Base-by-base conservation (phyloP, 768 basidiomycete genomes). In the Termitomyces sp. region DNA sequence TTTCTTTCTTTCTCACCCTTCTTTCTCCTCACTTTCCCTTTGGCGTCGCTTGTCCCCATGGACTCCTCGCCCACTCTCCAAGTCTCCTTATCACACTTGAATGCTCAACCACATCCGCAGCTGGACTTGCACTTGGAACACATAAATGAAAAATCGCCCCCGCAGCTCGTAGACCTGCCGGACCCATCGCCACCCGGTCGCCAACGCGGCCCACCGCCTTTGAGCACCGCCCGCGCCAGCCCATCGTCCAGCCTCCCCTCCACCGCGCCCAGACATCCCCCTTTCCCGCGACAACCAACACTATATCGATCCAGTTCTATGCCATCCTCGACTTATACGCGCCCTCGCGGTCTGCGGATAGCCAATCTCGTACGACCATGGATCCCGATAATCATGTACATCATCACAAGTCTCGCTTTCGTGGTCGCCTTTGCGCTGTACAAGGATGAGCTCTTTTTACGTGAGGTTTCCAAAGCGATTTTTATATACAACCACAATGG, bases 391-490 rank as follows among this genome's bases (percentile, higher is more conserved):
- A 79, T 92, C 58, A 68, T 86, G 53, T 97, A 94, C 75, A 83
- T 79, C 18, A 75, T 86, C 7, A 93, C 91, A 35, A 92, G 80
- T 61, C 75, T 94, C 36, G 85, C 80, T 13, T 92, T 96, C 64
- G 66, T 94, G 36, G 71, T 87, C 48, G 90, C 88, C n/a, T 84
- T 94, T 66, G 87, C 85, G 35, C 84, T 92, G 62, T 95, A 88
- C 81, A 86, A 85, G 71, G 80, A 80, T 22, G 83, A 96, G 67
- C 79, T 96, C 43, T 95, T 97, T 71, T 72, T 80, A 64, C 84
- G 94, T 93, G 65, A 69, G 89, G 77, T 28, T 45, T 51, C 20
- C 36, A 14, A 45, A 32, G 54, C 40, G 28, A 30, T 36, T 43
- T 6, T 26, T n/a, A 16, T 5, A 18, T 18, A 24, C 24, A 24